Base-by-base conservation (phyloP, 495 filamentous ascomycete genomes). In the Trichodelitschia bisporula region DNA sequence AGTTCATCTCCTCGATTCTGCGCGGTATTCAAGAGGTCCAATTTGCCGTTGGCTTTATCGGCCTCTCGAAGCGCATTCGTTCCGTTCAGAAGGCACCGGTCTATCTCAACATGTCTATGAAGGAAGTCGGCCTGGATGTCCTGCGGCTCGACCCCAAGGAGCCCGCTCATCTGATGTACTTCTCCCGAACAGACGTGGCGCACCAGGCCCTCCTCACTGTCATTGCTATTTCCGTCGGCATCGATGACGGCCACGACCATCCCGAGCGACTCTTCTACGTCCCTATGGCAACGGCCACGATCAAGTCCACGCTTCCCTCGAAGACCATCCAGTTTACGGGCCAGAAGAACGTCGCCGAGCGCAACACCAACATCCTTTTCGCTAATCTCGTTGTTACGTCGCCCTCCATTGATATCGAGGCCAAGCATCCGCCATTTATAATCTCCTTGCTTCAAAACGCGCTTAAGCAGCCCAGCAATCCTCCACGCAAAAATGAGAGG, bases 111-210 rank as follows among this genome's bases (percentile, higher is more conserved):
- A 62, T 82, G 10, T 77, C 84, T 1, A 90, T 91, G 59, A 92
- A 95, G 44, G 86, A 99, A 48, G 62, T 99, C 18, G 82, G 83
- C 31, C 64, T 95, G 41, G 86, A 99, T 41, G 55, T 95, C 19
- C 75, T 95, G 47, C 69, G 86, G 11, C 68, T 99, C 35, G 89
- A 99, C 45, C 76, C 77, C 17, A 84, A 76, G 40, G 90, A 78
- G 21, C 82, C 86, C 0, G 84, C 82, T 2, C 86, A 99, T 62
- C 73, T 83, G 31, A 99, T 99, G 86, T 99, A 99, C 53, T 99
- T 99, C 48, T 80, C 82, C 10, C 69, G 74, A 8, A 69, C 74
- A 31, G 89, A 93, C 41, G 66, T 93, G 38, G 86, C 86, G 13
- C 86, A 99, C 45, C 83, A 99, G 57, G 86, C 86, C 15, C 61